Base-by-base conservation (phyloP, 148 eudicot genomes). In the Silene uniflora region DNA sequence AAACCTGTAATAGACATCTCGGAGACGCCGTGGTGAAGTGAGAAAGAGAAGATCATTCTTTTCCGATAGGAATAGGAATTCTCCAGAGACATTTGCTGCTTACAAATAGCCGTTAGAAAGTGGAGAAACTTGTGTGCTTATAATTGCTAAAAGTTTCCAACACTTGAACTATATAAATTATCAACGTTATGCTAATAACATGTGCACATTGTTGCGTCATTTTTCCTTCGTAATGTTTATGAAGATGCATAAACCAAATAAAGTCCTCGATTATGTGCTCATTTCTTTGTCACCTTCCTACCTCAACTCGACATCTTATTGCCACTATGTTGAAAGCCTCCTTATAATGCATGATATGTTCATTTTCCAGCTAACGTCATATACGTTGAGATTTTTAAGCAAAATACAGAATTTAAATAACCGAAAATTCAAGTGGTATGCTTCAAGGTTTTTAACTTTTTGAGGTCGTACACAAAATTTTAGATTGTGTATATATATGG, bases 151-250 rank as follows among this genome's bases (percentile, higher is more conserved):
- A 21, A 10, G 3, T 46, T 42, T 21, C 9, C 19, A 29, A 39
- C 24, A 18, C 21, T 18, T 13, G 29, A 12, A 61, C 27, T 21
- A 7, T 35, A 29, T 55, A 59, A 24, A 23, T 5, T 46, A 74
- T 46, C 25, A n/a, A 3, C 39, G 8, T 56, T 35, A n/a, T 27
- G 19, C 32, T 23, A 24, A 56, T 10, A 76, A 10, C n/a, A 11
- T 76, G 73, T 76, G 61, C 68, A 59, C 79, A 76, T 76, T 69
- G 16, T 68, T 52, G 23, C 79, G 60, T 39, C 73, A 69, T 76
- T 60, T 52, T 10, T 10, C 18, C 3, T 21, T 67, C 3, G 39
- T 8, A 13, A 69, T 10, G 56, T 52, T 4, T 8, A 14, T 23
- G 21, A 52, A 13, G 3, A 23, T 21, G 35, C 10, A 49, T 70